Evolutionary conservation across 129 eudicot species (phyloP).

Genomic region (Centaurea solstitialis): DNA sequence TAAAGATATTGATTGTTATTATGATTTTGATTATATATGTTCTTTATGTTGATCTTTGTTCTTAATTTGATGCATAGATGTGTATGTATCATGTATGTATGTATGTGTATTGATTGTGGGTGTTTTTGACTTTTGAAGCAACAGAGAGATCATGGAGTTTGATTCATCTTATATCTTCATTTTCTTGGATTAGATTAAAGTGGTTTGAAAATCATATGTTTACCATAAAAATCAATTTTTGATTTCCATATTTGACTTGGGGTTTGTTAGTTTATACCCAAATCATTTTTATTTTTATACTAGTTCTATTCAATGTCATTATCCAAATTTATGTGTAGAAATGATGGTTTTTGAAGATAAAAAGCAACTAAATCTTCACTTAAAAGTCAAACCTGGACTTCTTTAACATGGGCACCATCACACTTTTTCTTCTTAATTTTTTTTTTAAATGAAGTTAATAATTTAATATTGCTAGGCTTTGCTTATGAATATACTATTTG

Average conservation of each 20-base stretch:
- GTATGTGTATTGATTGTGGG: constrained; percentile 8
- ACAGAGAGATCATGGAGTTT: constrained; percentile 6
- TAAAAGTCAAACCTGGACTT: constrained; percentile 35
- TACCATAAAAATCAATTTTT: background rate
- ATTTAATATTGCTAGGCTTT: constrained; percentile 1
- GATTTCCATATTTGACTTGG: constrained; percentile 16
- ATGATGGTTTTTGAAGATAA: constrained; percentile 18
- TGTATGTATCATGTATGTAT: background rate
- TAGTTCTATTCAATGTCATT: constrained; percentile 12
- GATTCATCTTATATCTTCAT: background rate
- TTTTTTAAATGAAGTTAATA: constrained; percentile 1
- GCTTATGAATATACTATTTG: constrained; percentile 17
- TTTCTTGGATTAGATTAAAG: background rate
- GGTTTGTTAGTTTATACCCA: background rate
- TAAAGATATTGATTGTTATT: constrained; percentile 24
- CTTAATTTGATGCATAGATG: constrained; percentile 18
- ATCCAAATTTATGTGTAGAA: constrained; percentile 18
- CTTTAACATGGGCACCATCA: constrained; percentile 16
- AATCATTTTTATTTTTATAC: background rate
- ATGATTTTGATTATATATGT: constrained; percentile 8
- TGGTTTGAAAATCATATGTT: background rate
- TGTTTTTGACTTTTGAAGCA: constrained; percentile 20
- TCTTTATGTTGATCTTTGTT: background rate
- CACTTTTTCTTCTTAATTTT: background rate
- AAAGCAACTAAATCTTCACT: constrained; percentile 25